Conservation (phyloP, 1,284 basidiomycete genomes). For the Tilletiopsis washingtonensis region DNA sequence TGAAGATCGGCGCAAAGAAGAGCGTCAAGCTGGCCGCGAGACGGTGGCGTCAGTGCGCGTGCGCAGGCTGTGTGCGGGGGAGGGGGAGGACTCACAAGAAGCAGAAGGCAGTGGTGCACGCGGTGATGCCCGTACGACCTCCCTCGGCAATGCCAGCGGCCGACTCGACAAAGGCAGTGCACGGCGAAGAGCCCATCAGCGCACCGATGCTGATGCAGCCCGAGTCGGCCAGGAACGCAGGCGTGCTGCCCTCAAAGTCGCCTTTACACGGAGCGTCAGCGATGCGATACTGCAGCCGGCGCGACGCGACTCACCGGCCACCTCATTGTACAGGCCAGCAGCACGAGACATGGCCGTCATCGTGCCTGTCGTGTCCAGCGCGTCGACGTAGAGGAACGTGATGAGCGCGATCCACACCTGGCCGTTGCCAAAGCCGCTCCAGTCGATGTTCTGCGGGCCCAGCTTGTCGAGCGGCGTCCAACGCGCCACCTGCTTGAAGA, state of each 20-base stretch:
- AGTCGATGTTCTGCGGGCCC: conserved; percentile 56
- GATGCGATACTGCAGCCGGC: too few relatives aligned
- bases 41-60: too few relatives aligned
- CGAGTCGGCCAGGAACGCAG: conserved; percentile 64
- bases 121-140: conserved; percentile 78
- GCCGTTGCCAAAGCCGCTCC: conserved; percentile 56
- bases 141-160: conserved; percentile 60
- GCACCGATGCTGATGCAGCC: conserved; percentile 73
- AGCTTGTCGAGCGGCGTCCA: conserved; percentile 52
- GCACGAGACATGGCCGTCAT: conserved; percentile 86
- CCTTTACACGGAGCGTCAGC: too few relatives aligned
- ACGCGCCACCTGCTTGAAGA: conserved; percentile 77
- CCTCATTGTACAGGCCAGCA: conserved; percentile 74
- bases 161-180: conserved; percentile 78
- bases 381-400: conserved; percentile 74
- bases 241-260: conserved; percentile 77
- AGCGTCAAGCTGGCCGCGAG: too few relatives aligned
- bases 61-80: too few relatives aligned
- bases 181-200: conserved; percentile 75
- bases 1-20: conserved; percentile 84
- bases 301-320: too few relatives aligned
- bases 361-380: conserved; percentile 57
- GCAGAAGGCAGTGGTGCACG: conserved; percentile 63
- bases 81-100: too few relatives aligned
- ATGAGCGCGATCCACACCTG: conserved; percentile 78